A percentile compares a stretch with the other conserved stretches of the same genome.
These are phyloP conservation scores for Theobroma grandiflorum DNA, from an alignment of 441 rosid species.

Conservation along the genomic window DNA sequence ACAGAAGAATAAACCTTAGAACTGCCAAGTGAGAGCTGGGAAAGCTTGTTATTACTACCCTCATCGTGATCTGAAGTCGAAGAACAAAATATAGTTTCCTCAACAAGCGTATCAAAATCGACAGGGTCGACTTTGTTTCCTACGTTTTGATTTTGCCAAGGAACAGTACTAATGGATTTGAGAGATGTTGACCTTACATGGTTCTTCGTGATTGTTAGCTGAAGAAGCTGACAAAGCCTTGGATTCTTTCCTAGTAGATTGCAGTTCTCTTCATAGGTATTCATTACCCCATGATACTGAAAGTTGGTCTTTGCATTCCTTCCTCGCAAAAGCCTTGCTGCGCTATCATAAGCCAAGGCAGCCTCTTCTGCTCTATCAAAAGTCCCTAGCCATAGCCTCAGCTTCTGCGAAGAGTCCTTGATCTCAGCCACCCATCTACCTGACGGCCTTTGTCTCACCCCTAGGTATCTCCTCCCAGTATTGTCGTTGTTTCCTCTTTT, in stretches of 20 bases:
- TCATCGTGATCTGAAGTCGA: slow-evolving; percentile 23
- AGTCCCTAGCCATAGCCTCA: slow-evolving; percentile 65
- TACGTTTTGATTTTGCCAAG: background rate
- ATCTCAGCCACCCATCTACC: slow-evolving; percentile 73
- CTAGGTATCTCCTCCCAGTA: slow-evolving; percentile 40
- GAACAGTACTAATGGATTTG: background rate
- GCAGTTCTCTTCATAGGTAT: slow-evolving; percentile 24
- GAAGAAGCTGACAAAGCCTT: slow-evolving; percentile 43
- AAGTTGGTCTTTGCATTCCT: slow-evolving; percentile 60
- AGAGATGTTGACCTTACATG: slow-evolving; percentile 30
- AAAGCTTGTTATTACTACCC: slow-evolving; percentile 15
- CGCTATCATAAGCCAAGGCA: slow-evolving; percentile 55
- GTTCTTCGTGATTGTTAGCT: slow-evolving; percentile 44
- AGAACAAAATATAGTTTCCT: slow-evolving; percentile 54
- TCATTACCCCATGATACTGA: background rate
- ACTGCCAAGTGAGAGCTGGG: slow-evolving; percentile 43
- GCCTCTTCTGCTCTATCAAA: slow-evolving; percentile 59
- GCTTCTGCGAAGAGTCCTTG: slow-evolving; percentile 54
- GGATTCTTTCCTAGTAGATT: slow-evolving; percentile 32
- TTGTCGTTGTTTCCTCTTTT: background rate
- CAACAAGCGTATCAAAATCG: slow-evolving; percentile 36
- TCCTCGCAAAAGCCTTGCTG: slow-evolving; percentile 57
- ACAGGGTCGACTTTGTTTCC: background rate
- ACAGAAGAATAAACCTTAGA: slow-evolving; percentile 70
- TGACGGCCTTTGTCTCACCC: slow-evolving; percentile 67